Percentiles rank a stretch among this genome's conserved stretches.
Evolutionary conservation across 352 stramenopile genomes (phyloP).

Genomic region (Globisporangium acanthophoron): DNA sequence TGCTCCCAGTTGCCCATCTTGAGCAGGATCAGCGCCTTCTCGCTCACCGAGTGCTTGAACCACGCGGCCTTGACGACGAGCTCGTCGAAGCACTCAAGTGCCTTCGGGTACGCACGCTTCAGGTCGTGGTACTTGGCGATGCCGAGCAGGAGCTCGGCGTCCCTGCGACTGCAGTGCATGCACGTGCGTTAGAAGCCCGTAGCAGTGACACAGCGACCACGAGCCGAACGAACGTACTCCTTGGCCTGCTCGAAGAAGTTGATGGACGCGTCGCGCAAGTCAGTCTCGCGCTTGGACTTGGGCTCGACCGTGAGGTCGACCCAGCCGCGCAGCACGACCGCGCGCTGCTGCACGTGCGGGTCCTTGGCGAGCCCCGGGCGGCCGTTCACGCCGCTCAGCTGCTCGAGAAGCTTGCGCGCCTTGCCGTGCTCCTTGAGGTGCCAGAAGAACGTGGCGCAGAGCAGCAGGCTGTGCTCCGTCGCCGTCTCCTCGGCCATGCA

Average conservation of each 20-base stretch:
- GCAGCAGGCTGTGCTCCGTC: constrained; percentile 41
- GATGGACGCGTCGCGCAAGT: constrained; percentile 52
- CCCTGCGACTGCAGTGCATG: constrained; percentile 32
- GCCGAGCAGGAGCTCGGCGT: constrained; percentile 67
- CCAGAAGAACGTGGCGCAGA: constrained; percentile 79
- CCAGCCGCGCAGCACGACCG: constrained; percentile 65
- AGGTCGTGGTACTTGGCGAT: constrained; percentile 68
- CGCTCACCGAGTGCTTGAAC: constrained; percentile 79
- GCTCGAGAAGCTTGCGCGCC: constrained; percentile 66
- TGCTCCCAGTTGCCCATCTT: constrained; percentile 87
- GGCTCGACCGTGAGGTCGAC: constrained; percentile 64
- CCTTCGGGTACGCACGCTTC: constrained; percentile 59
- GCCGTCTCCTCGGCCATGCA: constrained; percentile 75
- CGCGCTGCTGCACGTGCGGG: constrained; percentile 32
- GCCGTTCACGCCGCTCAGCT: constrained; percentile 26
- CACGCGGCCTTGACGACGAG: constrained; percentile 73
- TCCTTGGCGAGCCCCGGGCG: constrained; percentile 17
- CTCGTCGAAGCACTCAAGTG: constrained; percentile 69
- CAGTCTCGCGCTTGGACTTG: constrained; percentile 63
- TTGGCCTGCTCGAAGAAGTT: constrained; percentile 63
- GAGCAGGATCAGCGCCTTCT: constrained; percentile 77
- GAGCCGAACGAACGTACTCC: constrained; percentile 27
- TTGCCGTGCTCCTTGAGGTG: constrained; percentile 59
- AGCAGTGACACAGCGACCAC: background rate
- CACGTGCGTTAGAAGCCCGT: background rate